These are phyloP conservation scores for Echinosophora koreensis DNA, from an alignment of 306 rosid species.

Conservation along the genomic window DNA sequence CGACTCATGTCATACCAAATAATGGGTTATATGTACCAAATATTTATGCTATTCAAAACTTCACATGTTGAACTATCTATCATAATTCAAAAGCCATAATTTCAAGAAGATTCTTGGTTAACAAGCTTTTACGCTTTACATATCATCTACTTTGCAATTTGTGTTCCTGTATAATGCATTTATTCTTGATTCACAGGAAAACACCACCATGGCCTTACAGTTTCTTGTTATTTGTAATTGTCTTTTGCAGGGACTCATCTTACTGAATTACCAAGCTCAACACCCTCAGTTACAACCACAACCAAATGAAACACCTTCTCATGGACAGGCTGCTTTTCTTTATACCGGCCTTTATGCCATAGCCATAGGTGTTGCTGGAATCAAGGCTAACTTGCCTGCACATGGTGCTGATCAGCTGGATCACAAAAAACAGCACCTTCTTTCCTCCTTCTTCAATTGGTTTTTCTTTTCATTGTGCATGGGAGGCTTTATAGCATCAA, in stretches of 20 bases:
- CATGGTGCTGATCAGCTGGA: slow-evolving; percentile 63
- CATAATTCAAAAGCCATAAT: too few relatives aligned
- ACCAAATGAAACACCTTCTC: slow-evolving; percentile 11
- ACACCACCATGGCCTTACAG: too few relatives aligned
- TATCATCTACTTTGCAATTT: too few relatives aligned
- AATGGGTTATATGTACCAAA: too few relatives aligned
- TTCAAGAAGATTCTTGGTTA: too few relatives aligned
- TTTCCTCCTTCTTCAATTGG: slow-evolving; percentile 60
- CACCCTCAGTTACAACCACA: slow-evolving; percentile 13
- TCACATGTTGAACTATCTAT: too few relatives aligned
- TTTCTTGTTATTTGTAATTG: too few relatives aligned
- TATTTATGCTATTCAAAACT: too few relatives aligned
- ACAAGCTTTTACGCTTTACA: too few relatives aligned
- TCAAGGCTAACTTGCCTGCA: slow-evolving; percentile 49
- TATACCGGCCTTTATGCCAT: slow-evolving; percentile 46
- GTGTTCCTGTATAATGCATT: not conserved
- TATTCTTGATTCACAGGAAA: not conserved
- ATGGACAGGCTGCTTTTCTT: slow-evolving; percentile 39
- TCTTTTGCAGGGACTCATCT: slow-evolving; percentile 33
- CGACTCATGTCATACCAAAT: too few relatives aligned
- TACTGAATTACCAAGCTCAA: slow-evolving; percentile 52
- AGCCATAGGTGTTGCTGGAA: slow-evolving; percentile 54
- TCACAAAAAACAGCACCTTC: slow-evolving; percentile 37
- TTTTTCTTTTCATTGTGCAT: slow-evolving; percentile 44
- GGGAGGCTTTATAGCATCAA: slow-evolving; percentile 45